phyloP scores from a whole-genome alignment of 768 basidiomycete species.

The Termitomyces bulborhizus region DNA sequence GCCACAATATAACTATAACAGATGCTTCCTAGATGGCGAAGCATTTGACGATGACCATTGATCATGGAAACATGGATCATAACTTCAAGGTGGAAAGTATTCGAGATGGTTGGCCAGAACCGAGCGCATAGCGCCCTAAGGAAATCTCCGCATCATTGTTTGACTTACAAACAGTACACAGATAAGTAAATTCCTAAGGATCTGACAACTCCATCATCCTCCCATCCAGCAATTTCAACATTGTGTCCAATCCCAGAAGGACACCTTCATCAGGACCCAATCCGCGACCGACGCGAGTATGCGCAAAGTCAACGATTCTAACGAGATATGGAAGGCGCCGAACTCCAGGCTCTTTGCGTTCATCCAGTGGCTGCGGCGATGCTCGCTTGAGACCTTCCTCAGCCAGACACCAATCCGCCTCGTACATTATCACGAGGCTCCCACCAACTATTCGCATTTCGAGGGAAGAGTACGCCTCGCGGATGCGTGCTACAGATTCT shows the following conservation, averaged over 20 bases:
- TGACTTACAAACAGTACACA: background rate
- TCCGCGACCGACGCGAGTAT: slow-evolving; percentile 64
- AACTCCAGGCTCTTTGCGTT: slow-evolving; percentile 27
- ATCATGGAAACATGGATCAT: background rate
- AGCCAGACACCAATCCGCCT: slow-evolving; percentile 37
- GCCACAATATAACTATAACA: background rate
- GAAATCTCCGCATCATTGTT: slow-evolving; percentile 3
- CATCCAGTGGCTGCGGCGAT: slow-evolving; percentile 18
- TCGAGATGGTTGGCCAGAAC: too few species aligned
- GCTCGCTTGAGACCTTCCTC: slow-evolving; percentile 33
- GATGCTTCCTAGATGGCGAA: background rate
- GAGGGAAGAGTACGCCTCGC: slow-evolving; percentile 36
- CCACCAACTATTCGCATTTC: slow-evolving; percentile 79
- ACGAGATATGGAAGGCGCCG: slow-evolving; percentile 50
- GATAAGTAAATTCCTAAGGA: background rate
- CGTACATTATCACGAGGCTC: slow-evolving; percentile 77
- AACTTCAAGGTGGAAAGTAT: too few species aligned
- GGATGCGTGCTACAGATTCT: slow-evolving; percentile 43
- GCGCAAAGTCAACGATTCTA: slow-evolving; percentile 92
- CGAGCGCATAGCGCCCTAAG: background rate
- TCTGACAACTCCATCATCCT: slow-evolving; percentile 14
- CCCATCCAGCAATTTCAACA: slow-evolving; percentile 49
- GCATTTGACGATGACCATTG: background rate
- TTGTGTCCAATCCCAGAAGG: slow-evolving; percentile 62
- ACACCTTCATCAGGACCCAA: slow-evolving; percentile 77